phyloP scores from a whole-genome alignment of 345 rosid genomes.

The Eucalyptus grandis region DNA sequence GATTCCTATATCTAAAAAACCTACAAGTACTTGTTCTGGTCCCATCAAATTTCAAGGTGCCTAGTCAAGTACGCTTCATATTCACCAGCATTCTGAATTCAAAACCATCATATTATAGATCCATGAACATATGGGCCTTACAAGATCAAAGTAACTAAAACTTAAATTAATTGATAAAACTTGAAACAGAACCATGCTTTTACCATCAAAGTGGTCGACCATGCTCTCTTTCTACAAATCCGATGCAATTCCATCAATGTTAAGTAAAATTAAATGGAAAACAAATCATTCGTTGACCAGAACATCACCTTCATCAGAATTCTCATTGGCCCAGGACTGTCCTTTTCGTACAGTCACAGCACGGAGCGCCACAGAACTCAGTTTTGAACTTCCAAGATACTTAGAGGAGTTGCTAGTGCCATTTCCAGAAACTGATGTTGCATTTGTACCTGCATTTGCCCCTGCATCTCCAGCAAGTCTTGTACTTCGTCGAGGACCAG shows the following conservation, averaged over 20 bases:
- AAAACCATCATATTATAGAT: background rate
- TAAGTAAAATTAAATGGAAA: background rate
- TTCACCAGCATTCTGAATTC: background rate
- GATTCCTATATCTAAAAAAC: background rate
- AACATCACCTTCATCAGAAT: slow-evolving; percentile 67
- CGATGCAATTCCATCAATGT: background rate
- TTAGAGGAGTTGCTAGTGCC: slow-evolving; percentile 66
- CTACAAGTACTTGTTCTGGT: background rate
- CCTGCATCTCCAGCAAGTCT: slow-evolving; percentile 66
- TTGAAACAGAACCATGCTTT: background rate
- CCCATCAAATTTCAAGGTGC: background rate
- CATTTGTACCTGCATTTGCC: slow-evolving; percentile 36
- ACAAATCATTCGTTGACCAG: background rate
- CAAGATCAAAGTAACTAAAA: background rate
- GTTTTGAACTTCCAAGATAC: slow-evolving; percentile 78
- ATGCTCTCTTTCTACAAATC: background rate
- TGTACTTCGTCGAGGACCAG: slow-evolving; percentile 83
- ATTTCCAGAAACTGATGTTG: slow-evolving; percentile 48
- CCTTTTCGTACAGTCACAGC: slow-evolving; percentile 86
- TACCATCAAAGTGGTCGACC: background rate
- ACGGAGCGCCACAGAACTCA: slow-evolving; percentile 70
- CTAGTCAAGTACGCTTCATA: background rate
- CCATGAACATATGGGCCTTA: background rate
- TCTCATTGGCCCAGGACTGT: slow-evolving; percentile 85
- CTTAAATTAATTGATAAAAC: background rate